Evolutionary conservation across 371 early-diverging fungal species (phyloP).

Genomic region (Mortierella sp.): DNA sequence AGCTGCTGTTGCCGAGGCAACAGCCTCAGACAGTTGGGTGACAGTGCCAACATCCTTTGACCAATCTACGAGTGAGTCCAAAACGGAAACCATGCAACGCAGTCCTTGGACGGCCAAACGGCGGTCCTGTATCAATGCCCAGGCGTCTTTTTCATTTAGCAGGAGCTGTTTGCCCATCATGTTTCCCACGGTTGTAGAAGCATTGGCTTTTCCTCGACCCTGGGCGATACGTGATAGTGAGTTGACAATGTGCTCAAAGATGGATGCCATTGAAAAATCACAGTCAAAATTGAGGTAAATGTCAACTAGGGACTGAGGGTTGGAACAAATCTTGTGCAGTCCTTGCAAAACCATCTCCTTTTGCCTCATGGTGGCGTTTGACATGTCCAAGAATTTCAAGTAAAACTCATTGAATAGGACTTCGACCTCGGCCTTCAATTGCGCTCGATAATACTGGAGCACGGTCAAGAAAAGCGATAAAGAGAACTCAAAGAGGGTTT

Average conservation of each 20-base stretch:
- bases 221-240: conserved; percentile 71
- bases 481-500: conserved; percentile 77
- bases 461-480: conserved; percentile 73
- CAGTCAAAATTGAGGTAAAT: conserved; percentile 98
- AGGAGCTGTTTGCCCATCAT: conserved; percentile 56
- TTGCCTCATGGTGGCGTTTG: conserved; percentile 57
- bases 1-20: conserved; percentile 18
- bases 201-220: conserved; percentile 55
- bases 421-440: conserved; percentile 82
- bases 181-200: conserved; percentile 46
- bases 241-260: conserved; percentile 84
- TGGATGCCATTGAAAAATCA: conserved; percentile 80
- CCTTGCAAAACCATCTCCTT: conserved; percentile 64
- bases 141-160: conserved; percentile 54
- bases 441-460: conserved; percentile 65
- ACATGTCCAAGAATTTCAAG: conserved; percentile 74
- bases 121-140: conserved; percentile 57
- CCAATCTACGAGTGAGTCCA: conserved; percentile 73
- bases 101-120: conserved; percentile 56
- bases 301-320: conserved; percentile 93
- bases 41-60: conserved; percentile 61
- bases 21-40: conserved; percentile 23
- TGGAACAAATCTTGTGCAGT: conserved; percentile 71
- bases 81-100: conserved; percentile 59
- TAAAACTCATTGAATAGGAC: conserved; percentile 85